phyloP scores from a whole-genome alignment of 148 eudicot species.

The Silene conica region DNA sequence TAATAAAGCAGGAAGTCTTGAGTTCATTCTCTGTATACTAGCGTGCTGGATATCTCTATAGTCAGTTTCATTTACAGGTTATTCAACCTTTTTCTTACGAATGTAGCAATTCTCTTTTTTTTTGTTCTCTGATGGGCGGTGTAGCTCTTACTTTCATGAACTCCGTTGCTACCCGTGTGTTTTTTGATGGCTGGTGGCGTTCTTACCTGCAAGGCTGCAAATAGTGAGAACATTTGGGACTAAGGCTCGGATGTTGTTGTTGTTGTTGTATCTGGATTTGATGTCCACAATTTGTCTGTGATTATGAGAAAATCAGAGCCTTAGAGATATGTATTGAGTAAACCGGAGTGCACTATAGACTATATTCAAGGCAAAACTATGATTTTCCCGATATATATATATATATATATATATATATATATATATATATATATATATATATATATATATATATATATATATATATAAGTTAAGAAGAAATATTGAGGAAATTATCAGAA shows the following conservation, averaged over 20 bases:
- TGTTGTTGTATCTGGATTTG: background rate
- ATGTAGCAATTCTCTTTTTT: too few species aligned
- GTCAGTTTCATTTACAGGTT: background rate
- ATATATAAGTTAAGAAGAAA: too few species aligned
- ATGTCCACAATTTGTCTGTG: background rate
- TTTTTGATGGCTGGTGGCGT: background rate
- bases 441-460: too few species aligned
- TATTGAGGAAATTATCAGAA: too few species aligned
- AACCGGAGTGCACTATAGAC: background rate
- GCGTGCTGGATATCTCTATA: background rate
- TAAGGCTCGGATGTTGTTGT: too few species aligned
- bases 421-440: too few species aligned
- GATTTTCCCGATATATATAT: background rate
- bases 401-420: too few species aligned
- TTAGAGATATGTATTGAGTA: background rate
- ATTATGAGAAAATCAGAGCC: background rate
- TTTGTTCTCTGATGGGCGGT: background rate
- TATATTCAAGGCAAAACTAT: background rate
- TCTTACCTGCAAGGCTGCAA: conserved; percentile 1
- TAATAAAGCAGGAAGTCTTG: conserved; percentile 8
- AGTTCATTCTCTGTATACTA: conserved; percentile 7
- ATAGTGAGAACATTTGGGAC: background rate
- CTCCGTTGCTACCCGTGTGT: background rate
- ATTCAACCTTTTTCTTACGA: background rate
- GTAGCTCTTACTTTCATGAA: background rate